Evolutionary conservation across 108 stramenopile genomes (phyloP).

Genomic region (Pseudonitzschia delicatissima): DNA sequence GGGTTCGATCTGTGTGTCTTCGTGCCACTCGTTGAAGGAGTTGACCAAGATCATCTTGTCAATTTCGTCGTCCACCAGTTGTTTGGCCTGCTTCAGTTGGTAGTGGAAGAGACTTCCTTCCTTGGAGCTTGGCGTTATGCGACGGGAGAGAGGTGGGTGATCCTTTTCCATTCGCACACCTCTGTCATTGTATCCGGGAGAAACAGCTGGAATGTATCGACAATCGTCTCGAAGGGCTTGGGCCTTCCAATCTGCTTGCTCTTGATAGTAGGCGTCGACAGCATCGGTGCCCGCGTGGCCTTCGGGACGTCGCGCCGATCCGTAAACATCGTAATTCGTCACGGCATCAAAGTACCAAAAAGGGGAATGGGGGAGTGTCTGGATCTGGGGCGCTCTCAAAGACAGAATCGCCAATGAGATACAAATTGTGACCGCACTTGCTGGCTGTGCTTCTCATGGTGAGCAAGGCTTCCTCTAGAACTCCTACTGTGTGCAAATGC

Average conservation of each 20-base stretch:
- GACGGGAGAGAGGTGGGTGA: conserved; percentile 33
- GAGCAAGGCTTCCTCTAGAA: conserved; percentile 15
- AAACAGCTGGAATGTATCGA: conserved; percentile 32
- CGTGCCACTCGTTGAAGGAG: conserved; percentile 43
- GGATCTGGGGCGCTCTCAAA: conserved; percentile 12
- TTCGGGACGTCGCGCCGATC: conserved; percentile 21
- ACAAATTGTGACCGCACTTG: conserved; percentile 25
- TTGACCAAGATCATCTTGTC: conserved; percentile 30
- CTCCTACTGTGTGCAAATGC: conserved; percentile 8
- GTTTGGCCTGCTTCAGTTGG: conserved; percentile 13
- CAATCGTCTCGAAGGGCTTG: conserved; percentile 16
- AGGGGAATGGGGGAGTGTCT: conserved; percentile 1
- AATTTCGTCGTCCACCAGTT: conserved; percentile 19
- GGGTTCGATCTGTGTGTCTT: conserved; percentile 31
- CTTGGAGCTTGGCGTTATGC: conserved; percentile 7
- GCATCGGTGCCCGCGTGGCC: conserved; percentile 15
- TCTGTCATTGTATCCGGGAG: conserved; percentile 47
- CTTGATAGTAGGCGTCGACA: conserved; percentile 20
- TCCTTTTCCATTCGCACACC: conserved; percentile 31
- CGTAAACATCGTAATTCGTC: conserved; percentile 45
- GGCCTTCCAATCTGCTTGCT: conserved; percentile 26
- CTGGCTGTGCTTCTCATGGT: conserved; percentile 20
- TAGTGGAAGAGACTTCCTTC: conserved; percentile 25
- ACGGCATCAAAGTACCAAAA: conserved; percentile 39
- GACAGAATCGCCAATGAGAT: conserved; percentile 32